Percentiles rank a stretch among this genome's conserved stretches.
phyloP scores from a whole-genome alignment of 2,329 filamentous ascomycete genomes.

The Huntiella moniliformis region DNA sequence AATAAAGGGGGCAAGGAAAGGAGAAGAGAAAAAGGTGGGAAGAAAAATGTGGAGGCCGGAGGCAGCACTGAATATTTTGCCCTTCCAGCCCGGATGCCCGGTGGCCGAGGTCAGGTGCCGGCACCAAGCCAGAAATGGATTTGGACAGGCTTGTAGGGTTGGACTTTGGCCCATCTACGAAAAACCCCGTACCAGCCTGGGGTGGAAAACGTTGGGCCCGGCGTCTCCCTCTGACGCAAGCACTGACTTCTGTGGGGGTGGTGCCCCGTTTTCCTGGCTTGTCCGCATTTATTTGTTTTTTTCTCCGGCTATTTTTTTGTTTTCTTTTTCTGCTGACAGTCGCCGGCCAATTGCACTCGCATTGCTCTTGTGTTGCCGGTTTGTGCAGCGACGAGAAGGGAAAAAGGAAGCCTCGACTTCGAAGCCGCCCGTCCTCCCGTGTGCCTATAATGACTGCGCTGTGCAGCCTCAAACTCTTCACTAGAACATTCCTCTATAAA shows the following conservation, averaged over 20 bases:
- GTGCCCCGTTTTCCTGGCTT: not conserved
- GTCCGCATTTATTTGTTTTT: not conserved
- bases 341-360: too few species aligned
- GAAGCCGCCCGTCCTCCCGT: too few species aligned
- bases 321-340: not conserved
- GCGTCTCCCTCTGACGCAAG: not conserved
- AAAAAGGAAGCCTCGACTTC: too few species aligned
- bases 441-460: too few species aligned
- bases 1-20: constrained; percentile 3
- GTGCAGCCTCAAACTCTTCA: too few species aligned
- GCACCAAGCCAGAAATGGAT: constrained; percentile 8
- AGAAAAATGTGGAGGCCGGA: constrained; percentile 11
- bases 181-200: constrained; percentile 2
- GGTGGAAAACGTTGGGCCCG: not conserved
- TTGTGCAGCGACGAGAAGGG: too few species aligned
- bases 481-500: too few species aligned
- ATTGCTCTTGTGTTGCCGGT: too few species aligned
- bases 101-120: constrained; percentile 12
- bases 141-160: constrained; percentile 1
- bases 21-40: constrained; percentile 2
- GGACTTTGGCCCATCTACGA: not conserved
- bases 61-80: constrained; percentile 8
- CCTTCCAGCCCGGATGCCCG: constrained; percentile 11
- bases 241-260: not conserved
- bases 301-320: not conserved